Base-by-base conservation (phyloP, 2,329 filamentous ascomycete genomes). In the Ceratocystis variospora region DNA sequence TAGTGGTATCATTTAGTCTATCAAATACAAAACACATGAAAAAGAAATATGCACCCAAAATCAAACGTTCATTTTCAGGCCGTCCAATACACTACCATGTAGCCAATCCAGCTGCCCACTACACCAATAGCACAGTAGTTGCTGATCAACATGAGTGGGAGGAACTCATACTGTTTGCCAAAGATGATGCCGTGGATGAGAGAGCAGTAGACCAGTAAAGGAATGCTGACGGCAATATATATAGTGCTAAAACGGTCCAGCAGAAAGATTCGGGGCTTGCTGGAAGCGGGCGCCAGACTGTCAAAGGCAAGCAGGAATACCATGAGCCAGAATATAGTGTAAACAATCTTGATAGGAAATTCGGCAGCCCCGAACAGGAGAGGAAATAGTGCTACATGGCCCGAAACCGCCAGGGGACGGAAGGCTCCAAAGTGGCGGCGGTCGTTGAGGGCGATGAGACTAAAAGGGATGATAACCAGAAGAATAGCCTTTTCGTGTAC, bases 401-500 rank as follows among this genome's bases (percentile, higher is more conserved):
- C 93, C 0, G 94, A 89, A 0, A 99, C 92, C 0, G 91, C 92
- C 59, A 99, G 79, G 0, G 94, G 94, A 28, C 90, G 83, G 77
- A 97, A 99, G 0, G 93, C 93, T 67, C 90, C 87, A 41, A 97
- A 85, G 73, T 96, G 92, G 31, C 94, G 86, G 63, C 94, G 85
- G 74, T 97, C 92, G 74, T 88, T 88, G 63, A 97, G 83, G 0
- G 93, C 92, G 68, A 97, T 87, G 68, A 99, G 82, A 71, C 89
- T 95, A 79, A 97, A 97, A 0, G 94, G 94, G 62, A 97, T 89
- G 70, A 99, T 91, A 73, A 97, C 88, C 22, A 97, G 83, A 25
- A 99, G 82, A 67, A 99, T 89, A 1, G 94, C 94, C 76, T 99
- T 99, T 74, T 99, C 94, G 72, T 99, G 94, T 7, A 99, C 94